Base-by-base conservation (phyloP, 208 protist genomes). In the Porcisia hertigi region DNA sequence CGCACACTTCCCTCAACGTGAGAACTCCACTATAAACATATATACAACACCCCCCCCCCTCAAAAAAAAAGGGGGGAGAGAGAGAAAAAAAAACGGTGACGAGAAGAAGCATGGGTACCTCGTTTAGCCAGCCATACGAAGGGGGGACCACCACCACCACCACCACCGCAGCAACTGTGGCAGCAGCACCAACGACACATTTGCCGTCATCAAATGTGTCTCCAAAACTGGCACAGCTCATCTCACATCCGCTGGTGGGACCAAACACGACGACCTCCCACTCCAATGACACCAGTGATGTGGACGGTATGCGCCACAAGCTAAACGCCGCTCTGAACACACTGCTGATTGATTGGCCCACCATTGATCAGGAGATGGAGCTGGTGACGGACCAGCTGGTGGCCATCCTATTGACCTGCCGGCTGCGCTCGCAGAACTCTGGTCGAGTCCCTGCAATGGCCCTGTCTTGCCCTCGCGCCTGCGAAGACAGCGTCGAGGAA, bases 301-400 rank as follows among this genome's bases (percentile, higher is more conserved):
- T 7, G 41, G 64, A 18, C 60, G 34, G 39, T 65, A 39, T 75
- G 30, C 47, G 52, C 25, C 75, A 71, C 53, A 69, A 81, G 59
- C 11, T 81, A 1, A 70, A 73, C 23, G n/a, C 12, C 39, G 41
- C 64, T 0, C 60, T 82, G 20, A 74, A 39, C 12, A 49, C 71
- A 25, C 67, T 82, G 1, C 12, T 45, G 36, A 54, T 82, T 25
- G 73, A 82, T 69, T 82, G 78, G 78, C 2, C 8, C 20, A 23
- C 77, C 43, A 36, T 77, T 6, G 78, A 82, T 47, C 30, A 49
- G 16, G 73, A 82, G 43, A 25, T 82, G 11, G 67, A 73, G 9
- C 6, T 64, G 18, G 69, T 82, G 3, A 82, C 78, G 30, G 16
- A 57, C 25, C 78, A 39, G 43, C 52, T 82, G 34, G 67, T 55